Evolutionary conservation across 345 rosid genomes (phyloP).

Genomic region (Citrus unshiu): DNA sequence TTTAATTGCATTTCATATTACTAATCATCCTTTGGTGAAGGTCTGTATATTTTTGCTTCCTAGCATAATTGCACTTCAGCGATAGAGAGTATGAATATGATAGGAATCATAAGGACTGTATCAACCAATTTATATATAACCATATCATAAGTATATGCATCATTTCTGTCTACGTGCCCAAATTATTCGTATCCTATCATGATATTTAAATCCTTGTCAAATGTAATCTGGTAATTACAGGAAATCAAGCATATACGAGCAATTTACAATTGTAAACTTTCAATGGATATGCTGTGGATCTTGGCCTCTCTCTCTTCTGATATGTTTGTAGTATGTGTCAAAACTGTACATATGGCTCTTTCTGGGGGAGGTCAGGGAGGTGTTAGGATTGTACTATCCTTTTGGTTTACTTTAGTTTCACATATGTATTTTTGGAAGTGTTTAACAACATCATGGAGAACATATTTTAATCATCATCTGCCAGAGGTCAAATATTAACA

Average conservation of each 20-base stretch:
- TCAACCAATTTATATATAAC: neutral
- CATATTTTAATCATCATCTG: neutral
- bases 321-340: neutral
- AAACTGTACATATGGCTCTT: neutral
- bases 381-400: neutral
- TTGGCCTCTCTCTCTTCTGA: neutral
- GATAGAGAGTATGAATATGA: neutral
- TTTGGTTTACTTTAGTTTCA: neutral
- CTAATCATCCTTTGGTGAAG: neutral
- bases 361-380: neutral
- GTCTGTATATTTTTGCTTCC: neutral
- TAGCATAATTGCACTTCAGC: neutral
- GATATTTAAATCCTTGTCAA: neutral
- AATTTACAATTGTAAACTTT: neutral
- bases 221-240: neutral
- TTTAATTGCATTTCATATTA: neutral
- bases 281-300: neutral
- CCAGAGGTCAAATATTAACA: neutral
- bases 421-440: neutral
- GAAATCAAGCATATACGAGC: neutral
- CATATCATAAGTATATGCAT: neutral
- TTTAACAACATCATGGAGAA: neutral
- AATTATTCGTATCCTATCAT: neutral
- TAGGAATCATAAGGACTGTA: neutral
- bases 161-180: neutral